Evolutionary conservation across 2,329 filamentous ascomycete genomes (phyloP).

Genomic region (Leptographium radiaticola): DNA sequence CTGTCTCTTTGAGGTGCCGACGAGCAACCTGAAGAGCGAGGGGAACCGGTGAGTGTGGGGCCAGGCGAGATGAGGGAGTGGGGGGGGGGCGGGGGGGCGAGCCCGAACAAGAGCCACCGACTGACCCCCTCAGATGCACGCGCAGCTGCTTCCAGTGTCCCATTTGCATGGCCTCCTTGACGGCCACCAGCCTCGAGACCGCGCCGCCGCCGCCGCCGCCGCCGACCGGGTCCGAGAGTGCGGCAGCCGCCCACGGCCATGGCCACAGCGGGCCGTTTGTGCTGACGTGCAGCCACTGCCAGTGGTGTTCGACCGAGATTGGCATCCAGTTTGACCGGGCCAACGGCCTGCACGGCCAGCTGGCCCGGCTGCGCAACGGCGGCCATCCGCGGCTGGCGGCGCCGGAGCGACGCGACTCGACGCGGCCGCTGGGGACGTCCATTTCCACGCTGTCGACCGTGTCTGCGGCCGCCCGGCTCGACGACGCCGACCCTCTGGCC

Average conservation of each 20-base stretch:
- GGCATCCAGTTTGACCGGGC: constrained; percentile 82
- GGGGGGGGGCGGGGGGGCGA: neutral
- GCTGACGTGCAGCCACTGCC: constrained; percentile 78
- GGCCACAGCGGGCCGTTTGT: constrained; percentile 47
- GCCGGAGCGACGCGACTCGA: constrained; percentile 36
- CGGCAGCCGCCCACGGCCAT: constrained; percentile 1
- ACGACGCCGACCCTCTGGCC: constrained; percentile 16
- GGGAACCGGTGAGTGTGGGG: constrained; percentile 63
- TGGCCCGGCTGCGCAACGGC: constrained; percentile 56
- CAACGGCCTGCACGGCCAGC: constrained; percentile 71
- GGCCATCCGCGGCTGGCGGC: constrained; percentile 36
- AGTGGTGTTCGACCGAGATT: constrained; percentile 83
- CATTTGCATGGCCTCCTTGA: constrained; percentile 68
- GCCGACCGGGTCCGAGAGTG: constrained; percentile 30
- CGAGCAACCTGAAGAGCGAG: constrained; percentile 81
- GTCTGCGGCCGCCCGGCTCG: neutral
- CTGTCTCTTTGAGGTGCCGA: constrained; percentile 92
- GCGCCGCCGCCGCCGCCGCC: constrained; percentile 27
- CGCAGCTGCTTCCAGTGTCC: constrained; percentile 95
- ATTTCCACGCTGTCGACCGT: neutral
- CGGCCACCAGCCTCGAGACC: constrained; percentile 57
- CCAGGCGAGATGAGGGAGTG: too few species aligned
- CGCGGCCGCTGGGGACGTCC: constrained; percentile 29
- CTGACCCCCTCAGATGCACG: constrained; percentile 50
- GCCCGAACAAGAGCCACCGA: neutral